phyloP scores from a whole-genome alignment of 2,329 filamentous ascomycete species.

The Aspergillus tamarii region DNA sequence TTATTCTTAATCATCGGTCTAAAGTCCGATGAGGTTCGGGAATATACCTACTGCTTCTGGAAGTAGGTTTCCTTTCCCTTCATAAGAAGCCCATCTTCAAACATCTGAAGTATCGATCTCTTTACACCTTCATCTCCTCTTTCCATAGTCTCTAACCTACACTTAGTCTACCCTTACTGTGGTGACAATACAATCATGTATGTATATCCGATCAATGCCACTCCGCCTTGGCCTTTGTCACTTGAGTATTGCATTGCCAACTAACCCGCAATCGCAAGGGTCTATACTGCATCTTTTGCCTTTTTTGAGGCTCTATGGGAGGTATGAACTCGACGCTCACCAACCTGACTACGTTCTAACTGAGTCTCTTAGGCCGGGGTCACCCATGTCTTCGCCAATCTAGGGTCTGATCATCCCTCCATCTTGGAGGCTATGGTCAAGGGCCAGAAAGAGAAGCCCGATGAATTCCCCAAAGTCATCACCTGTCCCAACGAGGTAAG shows the following conservation, averaged over 20 bases:
- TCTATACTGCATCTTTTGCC: slow-evolving; percentile 74
- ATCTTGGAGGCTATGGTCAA: slow-evolving; percentile 82
- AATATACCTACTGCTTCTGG: background rate
- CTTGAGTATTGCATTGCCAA: background rate
- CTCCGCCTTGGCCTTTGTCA: background rate
- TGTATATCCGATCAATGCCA: background rate
- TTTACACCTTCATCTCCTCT: background rate
- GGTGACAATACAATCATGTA: slow-evolving; percentile 7
- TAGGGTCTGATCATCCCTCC: slow-evolving; percentile 66
- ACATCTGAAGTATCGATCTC: background rate
- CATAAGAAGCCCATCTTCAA: background rate
- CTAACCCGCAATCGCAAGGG: slow-evolving; percentile 25
- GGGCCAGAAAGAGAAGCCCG: slow-evolving; percentile 68
- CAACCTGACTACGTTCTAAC: background rate
- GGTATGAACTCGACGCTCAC: slow-evolving; percentile 51
- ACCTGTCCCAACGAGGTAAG: slow-evolving; percentile 78
- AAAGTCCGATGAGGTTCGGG: background rate
- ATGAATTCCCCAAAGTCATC: slow-evolving; percentile 71
- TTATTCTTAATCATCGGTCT: background rate
- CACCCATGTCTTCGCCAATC: slow-evolving; percentile 56
- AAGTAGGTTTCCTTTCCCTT: background rate
- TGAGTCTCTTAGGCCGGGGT: slow-evolving; percentile 47
- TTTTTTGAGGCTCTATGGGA: slow-evolving; percentile 73
- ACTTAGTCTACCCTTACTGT: background rate
- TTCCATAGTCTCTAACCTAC: background rate